phyloP scores from a whole-genome alignment of 2,329 filamentous ascomycete species.

The Ophiostoma angusticollis region DNA sequence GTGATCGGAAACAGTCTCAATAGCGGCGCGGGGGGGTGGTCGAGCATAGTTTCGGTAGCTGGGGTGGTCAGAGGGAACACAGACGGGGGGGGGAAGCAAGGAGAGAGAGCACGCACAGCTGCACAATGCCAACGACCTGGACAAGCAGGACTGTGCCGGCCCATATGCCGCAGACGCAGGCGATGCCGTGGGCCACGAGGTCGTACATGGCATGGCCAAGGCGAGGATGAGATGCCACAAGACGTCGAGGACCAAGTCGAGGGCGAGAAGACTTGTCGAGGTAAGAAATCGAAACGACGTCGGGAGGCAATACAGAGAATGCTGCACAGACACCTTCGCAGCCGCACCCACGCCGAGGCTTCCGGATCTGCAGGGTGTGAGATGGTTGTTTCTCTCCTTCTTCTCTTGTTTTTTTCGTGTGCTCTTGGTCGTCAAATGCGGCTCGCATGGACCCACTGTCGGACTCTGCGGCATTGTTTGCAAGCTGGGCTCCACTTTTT shows the following conservation, averaged over 20 bases:
- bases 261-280: background rate
- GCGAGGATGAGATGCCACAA: background rate
- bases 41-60: constrained; percentile 43
- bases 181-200: constrained; percentile 5
- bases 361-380: background rate
- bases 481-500: too few relatives aligned
- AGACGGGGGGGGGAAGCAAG: background rate
- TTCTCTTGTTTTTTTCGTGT: too few relatives aligned
- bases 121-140: constrained; percentile 41
- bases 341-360: too few relatives aligned
- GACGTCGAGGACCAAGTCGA: background rate
- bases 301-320: background rate
- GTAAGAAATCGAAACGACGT: background rate
- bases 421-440: too few relatives aligned
- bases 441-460: too few relatives aligned
- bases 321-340: too few relatives aligned
- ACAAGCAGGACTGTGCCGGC: constrained; percentile 38
- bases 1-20: constrained; percentile 33
- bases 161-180: constrained; percentile 28
- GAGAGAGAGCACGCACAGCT: constrained; percentile 31
- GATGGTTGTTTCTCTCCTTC: too few relatives aligned
- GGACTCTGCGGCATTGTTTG: too few relatives aligned
- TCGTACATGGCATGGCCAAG: constrained; percentile 9
- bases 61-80: background rate
- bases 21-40: constrained; percentile 35